Base-by-base conservation (phyloP, 176 grass and related monocot genomes). In the Oryza meyeriana region DNA sequence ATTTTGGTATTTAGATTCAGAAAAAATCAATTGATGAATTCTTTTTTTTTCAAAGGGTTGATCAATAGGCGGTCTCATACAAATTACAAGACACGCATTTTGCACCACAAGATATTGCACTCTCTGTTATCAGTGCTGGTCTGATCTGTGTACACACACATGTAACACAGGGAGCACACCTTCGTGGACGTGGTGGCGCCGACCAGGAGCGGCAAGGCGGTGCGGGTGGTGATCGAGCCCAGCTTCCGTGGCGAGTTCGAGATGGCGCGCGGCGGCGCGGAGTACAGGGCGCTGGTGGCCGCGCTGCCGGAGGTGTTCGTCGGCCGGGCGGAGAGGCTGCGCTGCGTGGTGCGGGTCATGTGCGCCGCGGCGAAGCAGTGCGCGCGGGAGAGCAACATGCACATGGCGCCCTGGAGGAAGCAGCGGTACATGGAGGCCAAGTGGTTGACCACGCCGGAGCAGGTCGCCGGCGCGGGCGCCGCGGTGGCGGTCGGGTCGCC, bases 361-460 rank as follows among this genome's bases (percentile, higher is more conserved):
- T 97, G 87, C 62, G 82, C 64, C 8, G 80, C 94, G 4, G 91
- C 91, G 20, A 89, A 93, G 86, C 88, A 88, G 81, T 90, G 91
- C 91, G 90, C 88, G 86, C 85, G 89, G 65, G 91, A 97, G 77
- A 94, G 83, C 87, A 44, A 36, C 69, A 88, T 91, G 94, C 86
- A 97, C 89, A 97, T 97, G 89, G 88, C 86, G 0, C 94, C 94
- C 16, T 94, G 94, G 88, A 44, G 91, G 66, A 93, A 93, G 86
- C 88, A 85, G 64, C 78, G 90, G 67, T 94, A 91, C 89, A 88
- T 97, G 94, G 75, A 91, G 77, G 81, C 91, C 40, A 97, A 97
- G 76, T 97, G 87, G 91, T 82, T 88, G 29, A 73, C 66, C 72
- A 91, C 86, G 44, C 75, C 81, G 38, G 91, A 93, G 65, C 90